A percentile compares a stretch with the other conserved stretches of the same genome.
Evolutionary conservation across 495 filamentous ascomycete species (phyloP).

Genomic region (Tuber calosporum): DNA sequence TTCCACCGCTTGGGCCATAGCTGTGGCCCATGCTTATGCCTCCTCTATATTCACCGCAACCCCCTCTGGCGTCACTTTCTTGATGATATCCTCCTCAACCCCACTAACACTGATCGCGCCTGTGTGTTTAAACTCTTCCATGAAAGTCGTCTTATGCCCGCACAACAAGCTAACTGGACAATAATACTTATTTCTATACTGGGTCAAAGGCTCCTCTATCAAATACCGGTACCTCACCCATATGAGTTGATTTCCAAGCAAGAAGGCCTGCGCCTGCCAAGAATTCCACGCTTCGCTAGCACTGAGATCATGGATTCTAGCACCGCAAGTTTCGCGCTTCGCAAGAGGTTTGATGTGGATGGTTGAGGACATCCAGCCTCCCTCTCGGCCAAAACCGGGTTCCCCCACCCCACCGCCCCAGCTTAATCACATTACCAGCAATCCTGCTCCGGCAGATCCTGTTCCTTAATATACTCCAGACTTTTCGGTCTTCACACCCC

Average conservation of each 20-base stretch:
- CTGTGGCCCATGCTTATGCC: not conserved
- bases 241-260: constrained; percentile 81
- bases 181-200: constrained; percentile 94
- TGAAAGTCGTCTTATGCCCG: constrained; percentile 92
- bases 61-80: constrained; percentile 43
- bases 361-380: not conserved
- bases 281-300: constrained; percentile 84
- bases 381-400: constrained; percentile 21
- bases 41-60: constrained; percentile 35
- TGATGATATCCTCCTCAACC: constrained; percentile 39
- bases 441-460: constrained; percentile 68
- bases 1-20: not conserved
- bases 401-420: constrained; percentile 57
- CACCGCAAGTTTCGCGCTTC: constrained; percentile 92
- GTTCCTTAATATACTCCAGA: constrained; percentile 77
- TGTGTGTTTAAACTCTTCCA: constrained; percentile 68
- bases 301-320: constrained; percentile 60
- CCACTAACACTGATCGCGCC: constrained; percentile 54
- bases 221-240: constrained; percentile 70
- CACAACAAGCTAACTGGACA: constrained; percentile 85
- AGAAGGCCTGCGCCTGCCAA: constrained; percentile 86
- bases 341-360: constrained; percentile 50
- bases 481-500: constrained; percentile 75
- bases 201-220: constrained; percentile 75
- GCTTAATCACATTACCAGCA: constrained; percentile 77